Conservation (phyloP, 2,329 filamentous ascomycete species). For the Thielaviopsis cerberus region DNA sequence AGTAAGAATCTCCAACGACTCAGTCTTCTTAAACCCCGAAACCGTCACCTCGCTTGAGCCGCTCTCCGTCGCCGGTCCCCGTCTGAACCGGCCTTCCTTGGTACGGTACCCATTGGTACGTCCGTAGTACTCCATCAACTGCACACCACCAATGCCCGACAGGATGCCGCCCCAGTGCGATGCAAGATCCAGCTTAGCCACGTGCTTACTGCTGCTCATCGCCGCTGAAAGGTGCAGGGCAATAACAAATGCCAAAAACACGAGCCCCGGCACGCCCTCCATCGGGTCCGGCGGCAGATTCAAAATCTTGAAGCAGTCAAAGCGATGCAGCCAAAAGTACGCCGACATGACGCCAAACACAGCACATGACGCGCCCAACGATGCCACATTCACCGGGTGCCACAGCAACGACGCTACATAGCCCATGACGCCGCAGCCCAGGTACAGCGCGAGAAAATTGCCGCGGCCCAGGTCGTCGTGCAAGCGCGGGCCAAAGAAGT, state of each 20-base stretch:
- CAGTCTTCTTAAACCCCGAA: background rate
- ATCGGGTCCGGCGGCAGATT: constrained; percentile 36
- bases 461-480: constrained; percentile 54
- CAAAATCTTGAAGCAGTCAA: constrained; percentile 38
- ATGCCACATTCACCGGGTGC: constrained; percentile 31
- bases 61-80: background rate
- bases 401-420: constrained; percentile 38
- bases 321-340: constrained; percentile 40
- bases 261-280: constrained; percentile 34
- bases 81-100: constrained; percentile 8
- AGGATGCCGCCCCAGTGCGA: constrained; percentile 35
- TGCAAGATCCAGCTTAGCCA: constrained; percentile 33
- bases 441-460: constrained; percentile 49
- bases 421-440: constrained; percentile 37
- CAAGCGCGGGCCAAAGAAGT: constrained; percentile 45
- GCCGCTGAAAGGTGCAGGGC: constrained; percentile 31
- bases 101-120: constrained; percentile 7
- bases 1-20: constrained; percentile 12
- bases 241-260: constrained; percentile 32
- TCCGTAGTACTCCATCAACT: constrained; percentile 17
- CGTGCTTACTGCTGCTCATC: constrained; percentile 24
- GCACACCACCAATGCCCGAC: constrained; percentile 26
- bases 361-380: constrained; percentile 49
- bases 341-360: constrained; percentile 42
- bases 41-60: background rate